A percentile compares a stretch with the other conserved stretches of the same genome.
Conservation (phyloP, 331 rosid species). For the Malus hybrid region DNA sequence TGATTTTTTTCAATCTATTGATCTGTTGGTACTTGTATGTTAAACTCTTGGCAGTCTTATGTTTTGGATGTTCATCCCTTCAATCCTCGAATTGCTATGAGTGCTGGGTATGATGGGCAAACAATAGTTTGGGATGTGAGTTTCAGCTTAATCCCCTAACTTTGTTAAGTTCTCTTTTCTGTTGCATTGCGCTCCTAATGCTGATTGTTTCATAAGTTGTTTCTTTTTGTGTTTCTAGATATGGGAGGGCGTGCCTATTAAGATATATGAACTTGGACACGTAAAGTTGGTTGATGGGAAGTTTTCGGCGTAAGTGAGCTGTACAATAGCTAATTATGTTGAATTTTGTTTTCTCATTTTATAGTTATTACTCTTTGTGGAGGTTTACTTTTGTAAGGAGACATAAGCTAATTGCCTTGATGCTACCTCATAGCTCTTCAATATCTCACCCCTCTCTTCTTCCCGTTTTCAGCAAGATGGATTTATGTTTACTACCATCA, state of each 20-base stretch:
- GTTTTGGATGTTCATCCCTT: constrained; percentile 97
- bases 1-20: constrained; percentile 9
- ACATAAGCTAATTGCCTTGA: background rate
- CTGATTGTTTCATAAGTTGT: constrained; percentile 7
- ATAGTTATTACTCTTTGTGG: background rate
- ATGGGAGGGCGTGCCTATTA: constrained; percentile 85
- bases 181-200: constrained; percentile 5
- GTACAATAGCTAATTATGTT: background rate
- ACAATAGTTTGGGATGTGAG: constrained; percentile 96
- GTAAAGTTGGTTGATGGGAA: constrained; percentile 83
- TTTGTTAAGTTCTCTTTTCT: constrained; percentile 10
- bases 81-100: constrained; percentile 95
- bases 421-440: background rate
- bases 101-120: constrained; percentile 92
- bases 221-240: constrained; percentile 49
- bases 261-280: constrained; percentile 57
- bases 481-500: background rate
- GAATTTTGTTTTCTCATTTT: background rate
- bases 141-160: background rate
- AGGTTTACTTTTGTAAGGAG: background rate
- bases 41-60: constrained; percentile 57
- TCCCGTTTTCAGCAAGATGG: background rate
- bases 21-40: constrained; percentile 19
- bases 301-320: constrained; percentile 77
- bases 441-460: background rate